Evolutionary conservation across 208 protist species (phyloP), one percentile per base, ranked within the genome.

Genomic region (Crithidia mellificae): DNA sequence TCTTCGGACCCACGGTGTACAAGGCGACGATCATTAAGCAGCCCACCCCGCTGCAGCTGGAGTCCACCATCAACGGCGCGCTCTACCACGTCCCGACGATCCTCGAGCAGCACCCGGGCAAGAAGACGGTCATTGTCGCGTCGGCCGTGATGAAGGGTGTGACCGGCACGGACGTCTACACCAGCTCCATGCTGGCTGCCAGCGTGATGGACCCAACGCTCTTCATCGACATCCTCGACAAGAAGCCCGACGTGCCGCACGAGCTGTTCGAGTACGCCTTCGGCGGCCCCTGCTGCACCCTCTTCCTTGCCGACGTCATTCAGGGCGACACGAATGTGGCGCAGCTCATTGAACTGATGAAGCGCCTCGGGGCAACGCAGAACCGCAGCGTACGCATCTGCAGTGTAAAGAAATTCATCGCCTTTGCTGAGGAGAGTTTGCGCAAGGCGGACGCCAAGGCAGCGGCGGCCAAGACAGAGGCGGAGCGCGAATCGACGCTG

Each of bases 201-300:
- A 62, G 72, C 61, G 68, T 74, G 6, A 69, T 53, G 44, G 64
- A 88, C 47, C 73, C 80, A 11, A 49, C 71, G 14, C 51, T 85
- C 12, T 83, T 85, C 30, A 53, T 44, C 6, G 70, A 78, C 47
- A 79, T 86, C n/a, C 41, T 87, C 15, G 80, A 83, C 53, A 78
- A 78, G 59, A 79, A 82, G 58, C 50, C 58, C 12, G 73, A 71
- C 52, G 68, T 69, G 11, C 79, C 83, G 30, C 66, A 81, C 51
- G 79, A 80, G 47, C 77, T 91, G 11, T 80, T 91, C 24, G 77
- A 86, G 49, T 86, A 84, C 58, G 81, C 85, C n/a, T 68, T 91
- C 11, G 81, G 85, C 2, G 81, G 81, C 19, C 77, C 85, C 9
- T 91, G 85, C 74, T 74, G 77, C 63, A 91, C 85, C 3, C 63